Conservation (phyloP, 371 early-diverging fungal species). For the Phascolomyces articulosus region DNA sequence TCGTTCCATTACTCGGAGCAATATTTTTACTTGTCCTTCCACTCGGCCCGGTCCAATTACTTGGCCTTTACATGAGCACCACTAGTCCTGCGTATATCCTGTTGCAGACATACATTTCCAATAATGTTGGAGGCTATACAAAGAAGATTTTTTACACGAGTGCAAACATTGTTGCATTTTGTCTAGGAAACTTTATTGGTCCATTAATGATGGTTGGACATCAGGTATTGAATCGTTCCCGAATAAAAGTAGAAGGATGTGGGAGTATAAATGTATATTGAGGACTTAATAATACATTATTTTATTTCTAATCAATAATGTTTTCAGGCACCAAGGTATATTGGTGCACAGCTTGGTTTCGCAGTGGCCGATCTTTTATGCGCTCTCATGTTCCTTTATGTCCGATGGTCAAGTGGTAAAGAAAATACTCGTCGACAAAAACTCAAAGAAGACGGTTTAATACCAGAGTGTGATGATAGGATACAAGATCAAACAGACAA, state of each 20-base stretch:
- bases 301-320: neutral
- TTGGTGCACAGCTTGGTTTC: conserved; percentile 23
- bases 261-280: too few species aligned
- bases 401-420: conserved; percentile 7
- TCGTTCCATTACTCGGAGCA: conserved; percentile 12
- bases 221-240: neutral
- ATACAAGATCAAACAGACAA: conserved; percentile 36
- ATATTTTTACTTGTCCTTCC: conserved; percentile 4
- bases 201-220: conserved; percentile 24
- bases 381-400: conserved; percentile 20
- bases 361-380: conserved; percentile 29
- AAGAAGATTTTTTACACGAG: conserved; percentile 23
- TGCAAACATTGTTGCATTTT: conserved; percentile 9
- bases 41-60: conserved; percentile 1
- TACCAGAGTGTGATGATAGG: neutral
- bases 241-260: too few species aligned
- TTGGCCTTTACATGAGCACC: neutral
- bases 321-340: conserved; percentile 14
- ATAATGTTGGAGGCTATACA: conserved; percentile 18
- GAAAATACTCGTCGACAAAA: conserved; percentile 11
- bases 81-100: conserved; percentile 4
- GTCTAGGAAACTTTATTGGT: conserved; percentile 21
- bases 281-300: neutral
- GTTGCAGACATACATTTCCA: conserved; percentile 1
- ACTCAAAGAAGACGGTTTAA: conserved; percentile 6